Conservation (phyloP, 768 basidiomycete species). For the Baorangia bicolor region DNA sequence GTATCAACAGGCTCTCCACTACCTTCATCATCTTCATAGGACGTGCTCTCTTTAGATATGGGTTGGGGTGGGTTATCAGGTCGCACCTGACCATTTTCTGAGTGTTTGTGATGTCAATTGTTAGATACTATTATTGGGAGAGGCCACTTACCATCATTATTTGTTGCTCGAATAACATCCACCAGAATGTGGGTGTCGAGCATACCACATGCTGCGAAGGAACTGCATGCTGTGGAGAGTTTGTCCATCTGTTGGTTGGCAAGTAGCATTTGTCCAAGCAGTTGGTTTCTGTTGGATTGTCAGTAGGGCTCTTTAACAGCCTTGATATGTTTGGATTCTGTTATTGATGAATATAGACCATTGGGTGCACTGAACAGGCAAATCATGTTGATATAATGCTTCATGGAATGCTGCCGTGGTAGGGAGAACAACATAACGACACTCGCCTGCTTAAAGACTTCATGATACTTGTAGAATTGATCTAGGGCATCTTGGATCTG, state of each 20-base stretch:
- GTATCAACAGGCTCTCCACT: too few species aligned
- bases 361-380: constrained; percentile 32
- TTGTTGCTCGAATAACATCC: background rate
- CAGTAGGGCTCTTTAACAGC: constrained; percentile 33
- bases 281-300: constrained; percentile 17
- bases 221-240: constrained; percentile 13
- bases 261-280: constrained; percentile 33
- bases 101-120: too few species aligned
- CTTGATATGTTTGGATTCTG: constrained; percentile 36
- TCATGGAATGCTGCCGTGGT: constrained; percentile 32
- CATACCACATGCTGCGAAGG: constrained; percentile 24
- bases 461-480: constrained; percentile 20
- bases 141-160: too few species aligned
- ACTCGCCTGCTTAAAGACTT: constrained; percentile 14
- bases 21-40: too few species aligned
- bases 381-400: constrained; percentile 28
- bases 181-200: constrained; percentile 4
- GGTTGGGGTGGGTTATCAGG: too few species aligned
- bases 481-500: constrained; percentile 16
- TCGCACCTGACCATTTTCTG: too few species aligned
- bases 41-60: too few species aligned
- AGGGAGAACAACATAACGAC: constrained; percentile 24
- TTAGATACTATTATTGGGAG: too few species aligned
- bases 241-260: constrained; percentile 31
- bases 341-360: constrained; percentile 38